phyloP scores from a whole-genome alignment of 73 alveolate genomes.

The Durusdinium trenchii region DNA sequence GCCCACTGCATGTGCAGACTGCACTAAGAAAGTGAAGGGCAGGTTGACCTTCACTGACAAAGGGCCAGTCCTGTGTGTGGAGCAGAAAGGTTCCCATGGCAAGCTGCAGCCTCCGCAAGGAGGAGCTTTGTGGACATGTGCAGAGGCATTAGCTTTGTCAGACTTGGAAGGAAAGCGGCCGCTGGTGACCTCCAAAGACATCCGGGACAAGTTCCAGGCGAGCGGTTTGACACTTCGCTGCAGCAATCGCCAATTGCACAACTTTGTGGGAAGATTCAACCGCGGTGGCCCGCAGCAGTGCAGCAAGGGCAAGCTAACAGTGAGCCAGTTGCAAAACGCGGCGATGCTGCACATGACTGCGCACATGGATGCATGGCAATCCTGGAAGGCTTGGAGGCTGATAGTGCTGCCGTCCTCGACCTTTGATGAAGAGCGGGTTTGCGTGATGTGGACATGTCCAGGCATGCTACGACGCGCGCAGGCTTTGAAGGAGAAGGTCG shows the following conservation, averaged over 20 bases:
- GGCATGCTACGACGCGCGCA: slow-evolving; percentile 7
- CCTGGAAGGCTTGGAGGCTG: background rate
- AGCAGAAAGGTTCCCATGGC: background rate
- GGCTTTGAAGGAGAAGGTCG: background rate
- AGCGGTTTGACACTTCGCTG: background rate
- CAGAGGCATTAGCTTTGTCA: background rate
- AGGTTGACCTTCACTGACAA: background rate
- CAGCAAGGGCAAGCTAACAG: background rate
- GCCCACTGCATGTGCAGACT: background rate
- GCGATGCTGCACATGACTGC: background rate
- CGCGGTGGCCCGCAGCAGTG: background rate
- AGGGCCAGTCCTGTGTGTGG: slow-evolving; percentile 1
- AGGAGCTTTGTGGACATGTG: background rate
- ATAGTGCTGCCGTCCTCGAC: background rate
- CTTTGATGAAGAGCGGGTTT: background rate
- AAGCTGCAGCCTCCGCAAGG: slow-evolving; percentile 12
- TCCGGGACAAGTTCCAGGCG: background rate
- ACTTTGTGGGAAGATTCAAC: background rate
- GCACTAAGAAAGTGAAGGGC: background rate
- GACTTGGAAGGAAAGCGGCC: background rate
- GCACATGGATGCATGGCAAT: background rate
- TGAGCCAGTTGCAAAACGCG: background rate
- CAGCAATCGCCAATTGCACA: background rate
- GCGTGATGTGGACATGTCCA: background rate
- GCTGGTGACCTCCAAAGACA: background rate